Evolutionary conservation across 805 yeast genomes (phyloP), one percentile per base, ranked within the genome.

Genomic region (Tetrapisispora taiwanensis): DNA sequence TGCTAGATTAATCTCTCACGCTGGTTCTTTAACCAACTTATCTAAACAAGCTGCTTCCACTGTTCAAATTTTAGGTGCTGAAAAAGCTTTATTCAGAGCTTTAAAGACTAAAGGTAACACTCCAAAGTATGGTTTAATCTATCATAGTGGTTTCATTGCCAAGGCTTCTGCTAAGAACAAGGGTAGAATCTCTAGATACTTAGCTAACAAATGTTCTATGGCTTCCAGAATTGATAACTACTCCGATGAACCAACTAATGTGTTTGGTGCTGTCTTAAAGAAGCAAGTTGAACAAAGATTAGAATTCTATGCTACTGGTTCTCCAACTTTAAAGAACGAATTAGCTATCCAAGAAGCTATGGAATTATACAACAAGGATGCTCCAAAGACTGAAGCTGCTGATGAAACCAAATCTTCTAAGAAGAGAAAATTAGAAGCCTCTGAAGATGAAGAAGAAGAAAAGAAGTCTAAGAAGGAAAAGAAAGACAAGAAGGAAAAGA

Each of bases 21-120:
- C 98, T 50, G 98, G 98, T 69, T 88, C 97, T 55, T 76, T 92
- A 66, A 89, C 96, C 52, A 90, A 84, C 71, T 73, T 92, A 66
- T 88, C 97, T 47, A 92, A 92, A 67, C 95, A 89, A 72, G 97
- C 98, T 60, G 98, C 98, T 46, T 92, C 98, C 20, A 92, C 98
- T 48, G 97, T 92, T 48, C 98, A 92, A 75, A 88, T 88, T 58
- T 76, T 88, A 63, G 97, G 97, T 71, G 96, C 97, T 58, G 97
- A 88, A 72, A 88, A 88, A 77, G 96, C 96, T 43, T 75, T 88
- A 54, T 88, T 88, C 76, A 81, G 96, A 71, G 97, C 97, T 51
- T 78, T 88, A 67, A 88, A 88, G 74, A 89, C 96, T 52, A 88
- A 88, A 71, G 95, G 95, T 66, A 86, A 89, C 72, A 88, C 97